Base-by-base conservation (phyloP, 345 rosid genomes). In the Gossypium mustelinum region DNA sequence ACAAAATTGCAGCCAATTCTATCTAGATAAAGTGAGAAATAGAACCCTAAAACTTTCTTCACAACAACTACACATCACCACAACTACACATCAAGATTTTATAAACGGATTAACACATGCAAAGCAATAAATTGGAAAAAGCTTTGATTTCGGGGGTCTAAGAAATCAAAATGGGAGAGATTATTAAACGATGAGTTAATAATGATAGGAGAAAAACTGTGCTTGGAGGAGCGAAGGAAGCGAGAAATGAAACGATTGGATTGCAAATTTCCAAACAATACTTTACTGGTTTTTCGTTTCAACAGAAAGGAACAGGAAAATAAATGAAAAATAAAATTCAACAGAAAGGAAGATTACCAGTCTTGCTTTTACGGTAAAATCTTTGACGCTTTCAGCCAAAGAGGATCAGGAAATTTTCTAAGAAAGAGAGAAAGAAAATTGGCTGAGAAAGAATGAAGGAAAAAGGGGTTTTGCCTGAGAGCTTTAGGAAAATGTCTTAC, bases 71-170 rank as follows among this genome's bases (percentile, higher is more conserved):
- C 22, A 22, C 22, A 17, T 25, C 50, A 9, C 52, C 52, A 48
- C 52, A 48, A 48, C 13, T 48, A 48, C 52, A 48, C 14, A 48
- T 11, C 52, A 48, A 11, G 0, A 48, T 4, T 48, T 48, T 11
- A 22, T 1, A 22, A 22, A 22, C 22, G 22, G 22, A 22, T 22
- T 22, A 22, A 22, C 22, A 22, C 22, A 22, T 22, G 22, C 22
- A 22, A 22, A 22, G 22, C 22, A 22, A 22, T 70, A 39, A 77
- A 58, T 44, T 50, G 73, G 16, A 61, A 75, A 77, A 80, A 78
- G 48, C 25, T 50, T 11, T 68, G 81, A 61, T 52, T 79, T 59
- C 17, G 34, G 44, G 60, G 9, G 73, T 78, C 17, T 74, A 71
- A 61, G 60, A 25, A 29, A 45, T 52, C 70, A 4, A 48, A 64